These are phyloP conservation scores for Ascochyta koolunga DNA, from an alignment of 2,329 filamentous ascomycete genomes.

Conservation along the genomic window DNA sequence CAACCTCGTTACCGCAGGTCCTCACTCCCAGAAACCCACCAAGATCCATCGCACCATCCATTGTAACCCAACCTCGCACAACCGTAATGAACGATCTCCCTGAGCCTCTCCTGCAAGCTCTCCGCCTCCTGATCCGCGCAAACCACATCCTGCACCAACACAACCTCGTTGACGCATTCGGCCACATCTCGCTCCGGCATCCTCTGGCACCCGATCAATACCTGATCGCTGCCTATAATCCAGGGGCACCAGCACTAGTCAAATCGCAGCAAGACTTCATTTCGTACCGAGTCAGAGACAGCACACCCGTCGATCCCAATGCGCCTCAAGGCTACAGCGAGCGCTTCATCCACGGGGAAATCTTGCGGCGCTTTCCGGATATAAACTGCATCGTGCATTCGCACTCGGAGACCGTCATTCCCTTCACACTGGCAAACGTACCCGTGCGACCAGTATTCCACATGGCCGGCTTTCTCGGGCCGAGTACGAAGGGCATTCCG, in stretches of 20 bases:
- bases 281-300: slow-evolving; percentile 53
- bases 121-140: slow-evolving; percentile 33
- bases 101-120: slow-evolving; percentile 20
- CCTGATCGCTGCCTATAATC: slow-evolving; percentile 55
- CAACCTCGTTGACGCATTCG: slow-evolving; percentile 59
- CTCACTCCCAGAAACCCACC: slow-evolving; percentile 2
- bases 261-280: slow-evolving; percentile 54
- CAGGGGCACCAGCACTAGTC: slow-evolving; percentile 56
- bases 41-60: slow-evolving; percentile 9
- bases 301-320: slow-evolving; percentile 49
- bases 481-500: slow-evolving; percentile 3
- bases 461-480: slow-evolving; percentile 51
- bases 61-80: neutral
- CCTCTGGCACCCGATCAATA: slow-evolving; percentile 53
- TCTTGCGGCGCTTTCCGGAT: slow-evolving; percentile 47
- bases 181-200: slow-evolving; percentile 60
- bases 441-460: slow-evolving; percentile 44
- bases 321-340: slow-evolving; percentile 50
- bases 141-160: slow-evolving; percentile 60
- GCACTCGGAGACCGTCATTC: slow-evolving; percentile 49
- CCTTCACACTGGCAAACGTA: slow-evolving; percentile 45
- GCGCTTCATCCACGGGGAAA: slow-evolving; percentile 52
- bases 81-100: slow-evolving; percentile 15
- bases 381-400: slow-evolving; percentile 51
- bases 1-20: slow-evolving; percentile 9